A percentile compares a stretch with the other conserved stretches of the same genome.
Evolutionary conservation across 2,329 filamentous ascomycete species (phyloP).

Genomic region (Ophiostoma quercus): DNA sequence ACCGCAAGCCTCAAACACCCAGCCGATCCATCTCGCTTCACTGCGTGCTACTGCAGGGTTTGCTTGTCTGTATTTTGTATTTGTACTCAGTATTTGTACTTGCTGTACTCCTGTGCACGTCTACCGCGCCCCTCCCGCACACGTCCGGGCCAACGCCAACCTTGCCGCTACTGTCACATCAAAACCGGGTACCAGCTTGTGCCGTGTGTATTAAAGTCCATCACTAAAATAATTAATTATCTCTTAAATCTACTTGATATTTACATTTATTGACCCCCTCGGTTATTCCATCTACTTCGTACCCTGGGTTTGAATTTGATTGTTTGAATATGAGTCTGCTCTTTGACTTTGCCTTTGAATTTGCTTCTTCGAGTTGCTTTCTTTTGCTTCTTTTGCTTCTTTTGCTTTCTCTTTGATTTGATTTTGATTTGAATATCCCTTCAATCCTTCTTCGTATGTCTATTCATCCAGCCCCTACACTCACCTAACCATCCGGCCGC

Average conservation of each 20-base stretch:
- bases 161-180: constrained; percentile 20
- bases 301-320: background rate
- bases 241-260: background rate
- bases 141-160: background rate
- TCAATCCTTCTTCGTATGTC: background rate
- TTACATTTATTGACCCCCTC: background rate
- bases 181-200: constrained; percentile 19
- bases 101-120: background rate
- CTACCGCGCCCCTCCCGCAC: background rate
- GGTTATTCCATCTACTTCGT: background rate
- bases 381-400: background rate
- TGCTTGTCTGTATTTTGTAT: too few species aligned
- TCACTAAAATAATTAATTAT: background rate
- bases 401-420: background rate
- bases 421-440: background rate
- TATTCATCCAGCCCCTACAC: background rate
- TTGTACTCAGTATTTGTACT: background rate
- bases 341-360: background rate
- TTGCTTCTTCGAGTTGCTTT: background rate
- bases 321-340: background rate
- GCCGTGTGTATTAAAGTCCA: background rate
- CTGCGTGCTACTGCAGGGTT: constrained; percentile 21
- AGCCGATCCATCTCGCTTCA: constrained; percentile 21
- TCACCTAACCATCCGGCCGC: background rate
- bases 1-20: constrained; percentile 8